Evolutionary conservation across 108 stramenopile species (phyloP).

Genomic region (Schizochytrium sp.): DNA sequence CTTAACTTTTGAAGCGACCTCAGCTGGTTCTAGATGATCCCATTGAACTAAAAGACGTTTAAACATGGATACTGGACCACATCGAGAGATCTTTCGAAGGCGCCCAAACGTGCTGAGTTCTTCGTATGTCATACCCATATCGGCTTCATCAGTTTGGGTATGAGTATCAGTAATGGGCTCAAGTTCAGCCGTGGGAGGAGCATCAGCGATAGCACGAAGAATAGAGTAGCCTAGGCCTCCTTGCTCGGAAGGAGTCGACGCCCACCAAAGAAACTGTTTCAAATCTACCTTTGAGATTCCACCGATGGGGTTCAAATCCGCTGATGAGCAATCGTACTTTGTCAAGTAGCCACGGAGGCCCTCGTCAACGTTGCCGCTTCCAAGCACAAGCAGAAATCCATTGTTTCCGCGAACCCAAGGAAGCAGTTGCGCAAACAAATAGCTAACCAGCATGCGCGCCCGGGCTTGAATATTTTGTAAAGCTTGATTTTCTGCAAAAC

Average conservation of each 20-base stretch:
- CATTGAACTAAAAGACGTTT: constrained; percentile 84
- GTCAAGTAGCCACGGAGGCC: constrained; percentile 98
- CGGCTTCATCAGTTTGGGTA: constrained; percentile 77
- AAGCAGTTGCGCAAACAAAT: constrained; percentile 94
- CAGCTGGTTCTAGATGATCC: constrained; percentile 81
- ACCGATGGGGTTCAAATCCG: constrained; percentile 98
- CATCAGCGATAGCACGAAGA: constrained; percentile 88
- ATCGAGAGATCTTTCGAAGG: constrained; percentile 88
- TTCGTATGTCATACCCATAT: constrained; percentile 99
- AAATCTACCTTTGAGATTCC: constrained; percentile 90
- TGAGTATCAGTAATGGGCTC: constrained; percentile 83
- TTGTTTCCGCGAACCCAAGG: constrained; percentile 87
- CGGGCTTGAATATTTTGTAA: constrained; percentile 99
- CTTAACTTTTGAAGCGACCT: constrained; percentile 86
- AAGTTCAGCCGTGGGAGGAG: constrained; percentile 96
- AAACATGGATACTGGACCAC: constrained; percentile 95
- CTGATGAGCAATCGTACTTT: constrained; percentile 98
- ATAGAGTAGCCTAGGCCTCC: constrained; percentile 69
- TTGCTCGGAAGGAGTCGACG: neutral
- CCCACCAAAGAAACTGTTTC: constrained; percentile 69
- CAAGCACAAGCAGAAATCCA: constrained; percentile 94
- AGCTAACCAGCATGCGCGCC: constrained; percentile 95
- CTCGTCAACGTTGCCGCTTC: constrained; percentile 98
- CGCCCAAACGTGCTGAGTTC: constrained; percentile 93
- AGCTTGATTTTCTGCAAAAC: constrained; percentile 91